A percentile compares a stretch with the other conserved stretches of the same genome.
phyloP scores from a whole-genome alignment of 257 asterid genomes.

The Ilex aquifolium region DNA sequence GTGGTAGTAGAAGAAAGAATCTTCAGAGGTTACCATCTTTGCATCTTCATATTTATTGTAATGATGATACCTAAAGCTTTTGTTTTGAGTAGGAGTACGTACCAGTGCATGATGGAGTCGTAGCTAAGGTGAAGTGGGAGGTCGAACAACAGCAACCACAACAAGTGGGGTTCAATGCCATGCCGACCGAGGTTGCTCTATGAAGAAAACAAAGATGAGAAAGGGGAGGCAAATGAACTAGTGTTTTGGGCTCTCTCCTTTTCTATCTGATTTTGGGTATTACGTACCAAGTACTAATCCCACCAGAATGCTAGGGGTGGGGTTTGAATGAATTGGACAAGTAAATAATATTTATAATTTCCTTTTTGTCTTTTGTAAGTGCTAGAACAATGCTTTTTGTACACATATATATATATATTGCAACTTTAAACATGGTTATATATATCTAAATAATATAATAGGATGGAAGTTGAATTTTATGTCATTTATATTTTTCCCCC shows the following conservation, averaged over 20 bases:
- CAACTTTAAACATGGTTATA: too few species aligned
- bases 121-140: slow-evolving; percentile 46
- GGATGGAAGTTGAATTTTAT: too few species aligned
- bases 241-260: slow-evolving; percentile 4
- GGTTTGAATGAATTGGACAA: slow-evolving; percentile 7
- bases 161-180: slow-evolving; percentile 28
- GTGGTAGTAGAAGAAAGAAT: slow-evolving; percentile 15
- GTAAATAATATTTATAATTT: background rate
- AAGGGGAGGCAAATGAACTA: background rate
- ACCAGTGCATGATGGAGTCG: slow-evolving; percentile 43
- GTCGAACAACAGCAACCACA: slow-evolving; percentile 21
- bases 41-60: background rate
- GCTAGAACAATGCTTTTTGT: too few species aligned
- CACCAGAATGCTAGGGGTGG: slow-evolving; percentile 21
- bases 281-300: slow-evolving; percentile 15
- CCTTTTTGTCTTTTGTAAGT: too few species aligned
- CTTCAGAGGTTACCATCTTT: slow-evolving; percentile 14
- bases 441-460: too few species aligned
- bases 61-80: background rate
- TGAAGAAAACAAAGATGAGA: slow-evolving; percentile 7
- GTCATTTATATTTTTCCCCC: too few species aligned
- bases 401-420: too few species aligned
- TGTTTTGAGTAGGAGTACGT: slow-evolving; percentile 33
- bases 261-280: too few species aligned
- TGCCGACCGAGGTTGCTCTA: slow-evolving; percentile 30